phyloP scores from a whole-genome alignment of 2,329 filamentous ascomycete genomes.

The Fusarium setosum region DNA sequence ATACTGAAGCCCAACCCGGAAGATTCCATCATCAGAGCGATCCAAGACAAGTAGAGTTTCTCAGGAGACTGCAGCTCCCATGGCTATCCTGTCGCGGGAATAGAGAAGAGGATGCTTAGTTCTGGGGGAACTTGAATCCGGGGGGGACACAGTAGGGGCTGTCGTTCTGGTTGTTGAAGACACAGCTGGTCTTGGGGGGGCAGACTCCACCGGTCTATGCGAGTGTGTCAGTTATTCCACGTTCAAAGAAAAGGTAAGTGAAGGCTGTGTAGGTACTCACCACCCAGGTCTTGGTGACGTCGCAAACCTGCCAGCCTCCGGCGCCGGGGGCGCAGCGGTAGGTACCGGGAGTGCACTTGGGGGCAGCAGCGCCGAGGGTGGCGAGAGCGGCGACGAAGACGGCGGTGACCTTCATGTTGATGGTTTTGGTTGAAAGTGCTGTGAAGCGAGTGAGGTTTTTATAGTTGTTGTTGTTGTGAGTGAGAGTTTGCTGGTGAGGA shows the following conservation, averaged over 20 bases:
- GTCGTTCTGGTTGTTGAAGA: slow-evolving; percentile 48
- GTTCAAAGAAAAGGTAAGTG: too few relatives aligned
- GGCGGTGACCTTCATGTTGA: slow-evolving; percentile 47
- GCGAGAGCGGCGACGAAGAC: slow-evolving; percentile 37
- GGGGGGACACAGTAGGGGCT: slow-evolving; percentile 54
- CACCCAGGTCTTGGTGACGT: slow-evolving; percentile 43
- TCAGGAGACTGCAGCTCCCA: not conserved
- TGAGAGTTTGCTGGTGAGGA: slow-evolving; percentile 26
- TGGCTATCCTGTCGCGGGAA: slow-evolving; percentile 9
- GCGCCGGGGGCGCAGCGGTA: slow-evolving; percentile 46
- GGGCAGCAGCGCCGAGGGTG: slow-evolving; percentile 23
- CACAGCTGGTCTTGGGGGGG: slow-evolving; percentile 50
- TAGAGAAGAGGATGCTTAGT: slow-evolving; percentile 7
- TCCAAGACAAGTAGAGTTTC: slow-evolving; percentile 3
- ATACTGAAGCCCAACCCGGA: slow-evolving; percentile 9
- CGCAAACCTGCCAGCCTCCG: slow-evolving; percentile 50
- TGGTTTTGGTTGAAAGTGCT: slow-evolving; percentile 4
- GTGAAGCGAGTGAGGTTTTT: slow-evolving; percentile 26
- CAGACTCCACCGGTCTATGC: slow-evolving; percentile 48
- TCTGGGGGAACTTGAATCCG: slow-evolving; percentile 44
- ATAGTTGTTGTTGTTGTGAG: slow-evolving; percentile 12
- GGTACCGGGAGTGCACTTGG: slow-evolving; percentile 48
- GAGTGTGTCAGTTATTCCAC: too few relatives aligned
- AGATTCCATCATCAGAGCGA: not conserved
- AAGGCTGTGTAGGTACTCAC: too few relatives aligned